A percentile compares a stretch with the other conserved stretches of the same genome.
These are phyloP conservation scores for Botryotinia globosa DNA, from an alignment of 2,329 filamentous ascomycete genomes.

Conservation along the genomic window DNA sequence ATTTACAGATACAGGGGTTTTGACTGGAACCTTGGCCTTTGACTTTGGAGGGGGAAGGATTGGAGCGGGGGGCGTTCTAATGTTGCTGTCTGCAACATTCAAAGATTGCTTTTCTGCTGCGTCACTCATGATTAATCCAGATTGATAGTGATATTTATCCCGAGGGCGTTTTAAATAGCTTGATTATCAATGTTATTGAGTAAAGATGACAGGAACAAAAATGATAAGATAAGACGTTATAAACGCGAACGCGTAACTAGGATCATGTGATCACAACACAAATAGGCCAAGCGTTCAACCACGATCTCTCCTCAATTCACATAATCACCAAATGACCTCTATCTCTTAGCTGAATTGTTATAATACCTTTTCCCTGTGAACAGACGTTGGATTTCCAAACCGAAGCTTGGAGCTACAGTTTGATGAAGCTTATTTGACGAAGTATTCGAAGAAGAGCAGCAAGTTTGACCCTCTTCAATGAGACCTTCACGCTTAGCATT, in stretches of 20 bases:
- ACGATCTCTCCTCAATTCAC: neutral
- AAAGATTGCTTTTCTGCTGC: neutral
- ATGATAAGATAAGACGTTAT: neutral
- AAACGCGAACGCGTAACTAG: neutral
- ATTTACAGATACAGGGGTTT: neutral
- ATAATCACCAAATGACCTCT: neutral
- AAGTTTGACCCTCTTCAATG: neutral
- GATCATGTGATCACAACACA: neutral
- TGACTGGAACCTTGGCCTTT: neutral
- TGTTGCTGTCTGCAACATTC: slow-evolving; percentile 2
- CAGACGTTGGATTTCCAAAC: neutral
- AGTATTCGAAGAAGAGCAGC: neutral
- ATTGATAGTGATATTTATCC: neutral
- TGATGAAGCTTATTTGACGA: neutral
- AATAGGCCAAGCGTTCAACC: neutral
- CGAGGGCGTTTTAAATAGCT: neutral
- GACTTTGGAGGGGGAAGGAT: slow-evolving; percentile 1
- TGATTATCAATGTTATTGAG: neutral
- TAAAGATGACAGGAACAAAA: neutral
- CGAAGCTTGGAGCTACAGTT: neutral
- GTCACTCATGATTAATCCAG: neutral
- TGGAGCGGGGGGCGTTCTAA: neutral
- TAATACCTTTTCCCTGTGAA: neutral
- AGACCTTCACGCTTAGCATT: neutral
- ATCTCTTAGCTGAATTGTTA: neutral